phyloP scores from a whole-genome alignment of 805 yeast species.

The Lachancea quebecensis region DNA sequence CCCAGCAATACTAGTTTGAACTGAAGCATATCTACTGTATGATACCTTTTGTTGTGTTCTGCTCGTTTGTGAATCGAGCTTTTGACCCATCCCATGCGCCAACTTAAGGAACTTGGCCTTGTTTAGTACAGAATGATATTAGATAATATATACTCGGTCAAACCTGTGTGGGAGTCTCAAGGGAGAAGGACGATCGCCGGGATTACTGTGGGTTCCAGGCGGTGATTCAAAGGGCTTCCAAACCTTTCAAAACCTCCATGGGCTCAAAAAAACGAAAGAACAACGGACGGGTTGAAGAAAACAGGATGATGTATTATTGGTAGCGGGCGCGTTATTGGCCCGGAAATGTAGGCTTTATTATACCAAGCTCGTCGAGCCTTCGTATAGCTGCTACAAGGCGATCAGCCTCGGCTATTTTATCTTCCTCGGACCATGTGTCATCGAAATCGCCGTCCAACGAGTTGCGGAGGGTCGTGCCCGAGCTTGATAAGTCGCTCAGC shows the following conservation, averaged over 20 bases:
- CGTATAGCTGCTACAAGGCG: constrained; percentile 7
- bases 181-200: no score
- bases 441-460: neutral
- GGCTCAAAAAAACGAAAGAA: no score
- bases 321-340: neutral
- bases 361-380: constrained; percentile 10
- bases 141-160: neutral
- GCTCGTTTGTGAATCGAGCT: neutral
- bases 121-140: neutral
- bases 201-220: neutral
- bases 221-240: neutral
- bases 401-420: constrained; percentile 7
- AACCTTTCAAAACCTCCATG: neutral
- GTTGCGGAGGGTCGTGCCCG: neutral
- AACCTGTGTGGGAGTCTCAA: no score
- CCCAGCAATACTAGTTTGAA: constrained; percentile 70
- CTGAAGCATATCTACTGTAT: constrained; percentile 31
- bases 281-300: no score
- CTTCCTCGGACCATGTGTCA: constrained; percentile 10
- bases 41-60: neutral
- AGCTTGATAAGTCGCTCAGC: neutral
- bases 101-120: no score
- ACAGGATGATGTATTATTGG: no score
- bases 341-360: constrained; percentile 4
- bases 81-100: no score